Evolutionary conservation across 345 rosid species (phyloP).

Genomic region (Hibiscus trionum): DNA sequence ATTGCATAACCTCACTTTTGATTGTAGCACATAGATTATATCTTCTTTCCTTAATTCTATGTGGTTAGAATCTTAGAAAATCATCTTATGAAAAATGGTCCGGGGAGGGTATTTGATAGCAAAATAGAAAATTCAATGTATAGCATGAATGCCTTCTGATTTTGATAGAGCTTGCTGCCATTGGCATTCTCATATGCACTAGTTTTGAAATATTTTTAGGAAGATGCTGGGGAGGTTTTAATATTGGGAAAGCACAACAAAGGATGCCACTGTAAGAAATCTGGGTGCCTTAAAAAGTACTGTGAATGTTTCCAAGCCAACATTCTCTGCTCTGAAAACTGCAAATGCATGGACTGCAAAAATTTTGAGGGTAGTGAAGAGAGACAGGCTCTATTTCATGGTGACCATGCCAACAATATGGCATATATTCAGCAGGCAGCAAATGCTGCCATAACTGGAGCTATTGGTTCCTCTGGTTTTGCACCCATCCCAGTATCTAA

Average conservation of each 20-base stretch:
- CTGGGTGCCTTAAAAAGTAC: constrained; percentile 97
- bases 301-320: constrained; percentile 98
- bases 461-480: constrained; percentile 90
- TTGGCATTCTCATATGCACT: neutral
- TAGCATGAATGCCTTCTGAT: neutral
- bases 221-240: constrained; percentile 68
- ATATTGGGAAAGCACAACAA: constrained; percentile 88
- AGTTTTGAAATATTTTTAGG: constrained; percentile 32
- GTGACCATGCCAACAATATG: constrained; percentile 77
- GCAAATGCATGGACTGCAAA: constrained; percentile 96
- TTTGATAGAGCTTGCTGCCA: neutral
- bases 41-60: neutral
- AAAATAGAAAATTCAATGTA: neutral
- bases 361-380: constrained; percentile 98
- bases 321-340: constrained; percentile 95
- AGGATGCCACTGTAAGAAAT: constrained; percentile 99
- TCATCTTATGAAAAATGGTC: neutral
- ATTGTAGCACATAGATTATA: neutral
- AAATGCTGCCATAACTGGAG: constrained; percentile 98
- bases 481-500: constrained; percentile 62
- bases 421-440: constrained; percentile 94
- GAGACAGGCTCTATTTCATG: constrained; percentile 90
- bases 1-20: neutral
- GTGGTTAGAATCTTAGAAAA: neutral
- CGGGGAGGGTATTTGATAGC: neutral